These are phyloP conservation scores for Barnettozyma pratensis DNA, from an alignment of 805 yeast species.

Conservation along the genomic window DNA sequence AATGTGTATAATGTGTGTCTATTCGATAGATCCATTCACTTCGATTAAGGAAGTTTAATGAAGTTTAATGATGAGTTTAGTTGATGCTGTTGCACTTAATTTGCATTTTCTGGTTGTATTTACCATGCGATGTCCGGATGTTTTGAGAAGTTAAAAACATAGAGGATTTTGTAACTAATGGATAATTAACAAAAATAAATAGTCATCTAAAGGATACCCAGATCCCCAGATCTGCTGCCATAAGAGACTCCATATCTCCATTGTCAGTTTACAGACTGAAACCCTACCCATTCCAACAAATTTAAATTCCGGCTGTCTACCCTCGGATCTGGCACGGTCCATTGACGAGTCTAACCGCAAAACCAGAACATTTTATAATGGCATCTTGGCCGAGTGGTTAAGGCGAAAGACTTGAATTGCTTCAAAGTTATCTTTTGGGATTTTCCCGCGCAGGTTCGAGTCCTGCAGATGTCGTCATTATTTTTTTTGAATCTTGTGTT, in stretches of 20 bases:
- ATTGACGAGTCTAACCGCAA: neutral
- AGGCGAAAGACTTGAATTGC: slow-evolving; percentile 38
- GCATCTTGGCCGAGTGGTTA: slow-evolving; percentile 35
- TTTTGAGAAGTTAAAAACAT: too few species aligned
- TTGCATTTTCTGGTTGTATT: neutral
- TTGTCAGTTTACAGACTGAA: neutral
- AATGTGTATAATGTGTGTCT: neutral
- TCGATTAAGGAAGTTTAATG: neutral
- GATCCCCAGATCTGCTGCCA: neutral
- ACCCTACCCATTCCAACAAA: neutral
- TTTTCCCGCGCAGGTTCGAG: slow-evolving; percentile 37
- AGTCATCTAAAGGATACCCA: neutral
- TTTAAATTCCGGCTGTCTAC: neutral
- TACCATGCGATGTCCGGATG: too few species aligned
- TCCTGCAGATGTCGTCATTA: slow-evolving; percentile 37
- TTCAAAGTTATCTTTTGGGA: slow-evolving; percentile 5
- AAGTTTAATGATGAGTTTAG: neutral
- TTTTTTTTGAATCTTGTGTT: slow-evolving; percentile 7
- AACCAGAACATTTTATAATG: neutral
- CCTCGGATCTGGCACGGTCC: neutral
- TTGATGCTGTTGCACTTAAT: neutral
- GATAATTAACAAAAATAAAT: too few species aligned
- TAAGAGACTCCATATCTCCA: neutral
- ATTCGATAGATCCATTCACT: neutral
- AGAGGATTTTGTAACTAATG: too few species aligned